These are phyloP conservation scores for Talaromyces nanjingensis DNA, from an alignment of 495 filamentous ascomycete species.

Conservation along the genomic window DNA sequence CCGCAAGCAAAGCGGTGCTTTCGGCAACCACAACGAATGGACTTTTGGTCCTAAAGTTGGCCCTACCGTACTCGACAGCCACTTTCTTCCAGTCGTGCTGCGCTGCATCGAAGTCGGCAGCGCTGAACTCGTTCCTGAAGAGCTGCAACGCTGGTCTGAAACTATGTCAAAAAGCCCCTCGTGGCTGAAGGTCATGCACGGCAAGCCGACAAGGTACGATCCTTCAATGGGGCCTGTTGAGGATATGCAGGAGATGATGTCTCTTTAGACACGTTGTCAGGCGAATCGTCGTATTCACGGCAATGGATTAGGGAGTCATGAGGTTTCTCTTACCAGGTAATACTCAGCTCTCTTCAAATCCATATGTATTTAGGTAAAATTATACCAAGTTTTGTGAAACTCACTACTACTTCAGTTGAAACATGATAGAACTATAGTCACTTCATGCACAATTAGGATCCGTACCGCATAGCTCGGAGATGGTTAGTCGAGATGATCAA, in stretches of 20 bases:
- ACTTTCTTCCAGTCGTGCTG: not conserved
- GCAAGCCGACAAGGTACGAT: conserved; percentile 5
- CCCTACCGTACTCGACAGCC: conserved; percentile 6
- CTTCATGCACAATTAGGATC: no score
- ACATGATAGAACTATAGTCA: no score
- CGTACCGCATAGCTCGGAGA: no score
- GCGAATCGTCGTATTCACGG: not conserved
- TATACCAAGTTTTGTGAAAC: no score
- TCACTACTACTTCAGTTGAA: no score
- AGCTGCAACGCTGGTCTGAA: not conserved
- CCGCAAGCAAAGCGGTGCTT: conserved; percentile 3
- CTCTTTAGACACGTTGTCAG: not conserved
- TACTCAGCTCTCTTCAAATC: not conserved
- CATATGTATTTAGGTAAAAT: not conserved
- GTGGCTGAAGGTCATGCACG: conserved; percentile 5
- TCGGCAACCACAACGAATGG: not conserved
- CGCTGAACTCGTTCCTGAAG: conserved; percentile 5
- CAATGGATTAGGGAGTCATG: not conserved
- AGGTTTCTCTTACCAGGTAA: not conserved
- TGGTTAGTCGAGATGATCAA: no score
- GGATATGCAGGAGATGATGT: conserved; percentile 7
- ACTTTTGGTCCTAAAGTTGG: conserved; percentile 2
- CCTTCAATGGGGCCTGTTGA: conserved; percentile 4
- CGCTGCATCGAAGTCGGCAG: conserved; percentile 4
- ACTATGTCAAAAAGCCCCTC: not conserved